Conservation (phyloP, 139 green algal species). For the Chlamydomonas eustigma region DNA sequence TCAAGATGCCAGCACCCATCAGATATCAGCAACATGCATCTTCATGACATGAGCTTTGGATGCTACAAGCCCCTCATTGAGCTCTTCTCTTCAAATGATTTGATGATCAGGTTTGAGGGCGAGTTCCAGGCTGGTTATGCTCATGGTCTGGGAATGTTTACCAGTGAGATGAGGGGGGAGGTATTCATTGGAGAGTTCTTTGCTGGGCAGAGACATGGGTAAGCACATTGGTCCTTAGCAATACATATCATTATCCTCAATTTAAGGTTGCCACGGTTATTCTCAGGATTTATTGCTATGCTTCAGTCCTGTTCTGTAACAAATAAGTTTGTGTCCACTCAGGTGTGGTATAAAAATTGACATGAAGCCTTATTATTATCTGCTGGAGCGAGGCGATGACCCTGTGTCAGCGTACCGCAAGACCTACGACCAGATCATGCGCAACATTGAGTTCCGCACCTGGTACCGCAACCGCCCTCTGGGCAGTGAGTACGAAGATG, state of each 20-base stretch:
- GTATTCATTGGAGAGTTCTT: slow-evolving; percentile 79
- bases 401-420: slow-evolving; percentile 47
- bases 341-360: slow-evolving; percentile 68
- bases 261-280: not conserved
- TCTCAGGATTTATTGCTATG: too few relatives aligned
- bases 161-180: slow-evolving; percentile 46
- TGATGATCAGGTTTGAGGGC: slow-evolving; percentile 84
- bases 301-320: too few relatives aligned
- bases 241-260: too few relatives aligned
- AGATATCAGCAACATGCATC: too few relatives aligned
- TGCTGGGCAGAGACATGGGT: slow-evolving; percentile 71
- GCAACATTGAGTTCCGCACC: slow-evolving; percentile 53
- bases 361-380: slow-evolving; percentile 65
- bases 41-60: too few relatives aligned
- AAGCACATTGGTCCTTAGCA: too few relatives aligned
- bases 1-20: too few relatives aligned
- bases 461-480: slow-evolving; percentile 45
- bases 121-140: slow-evolving; percentile 84
- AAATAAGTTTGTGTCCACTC: too few relatives aligned
- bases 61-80: too few relatives aligned
- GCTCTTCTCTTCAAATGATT: too few relatives aligned
- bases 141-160: slow-evolving; percentile 80
- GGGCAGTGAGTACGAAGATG: slow-evolving; percentile 35
- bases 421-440: slow-evolving; percentile 48
- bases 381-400: slow-evolving; percentile 53